Evolutionary conservation across 1,139 yeast genomes (phyloP).

Genomic region (Pichia sorboxylosa): DNA sequence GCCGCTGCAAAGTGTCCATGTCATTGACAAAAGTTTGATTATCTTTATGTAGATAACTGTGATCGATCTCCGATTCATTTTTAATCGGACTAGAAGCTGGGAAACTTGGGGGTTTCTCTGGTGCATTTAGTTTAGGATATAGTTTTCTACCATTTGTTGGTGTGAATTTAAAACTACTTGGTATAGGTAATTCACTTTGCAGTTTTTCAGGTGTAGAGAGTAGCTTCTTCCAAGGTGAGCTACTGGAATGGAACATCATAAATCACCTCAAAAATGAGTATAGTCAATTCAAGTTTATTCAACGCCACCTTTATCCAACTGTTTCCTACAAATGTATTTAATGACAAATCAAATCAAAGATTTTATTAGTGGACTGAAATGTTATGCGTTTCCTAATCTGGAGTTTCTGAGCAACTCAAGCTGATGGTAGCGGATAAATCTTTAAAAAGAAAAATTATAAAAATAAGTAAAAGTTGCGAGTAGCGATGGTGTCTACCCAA

Average conservation of each 20-base stretch:
- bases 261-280: no score
- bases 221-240: conserved; percentile 6
- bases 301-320: no score
- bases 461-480: no score
- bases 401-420: no score
- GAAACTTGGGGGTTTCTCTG: not conserved
- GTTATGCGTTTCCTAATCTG: no score
- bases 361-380: no score
- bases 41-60: conserved; percentile 20
- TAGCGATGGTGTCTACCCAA: no score
- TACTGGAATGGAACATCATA: conserved; percentile 27
- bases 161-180: conserved; percentile 19
- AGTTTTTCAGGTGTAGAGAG: conserved; percentile 7
- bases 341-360: no score
- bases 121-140: conserved; percentile 16
- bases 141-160: conserved; percentile 20
- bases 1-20: conserved; percentile 20
- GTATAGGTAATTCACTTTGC: conserved; percentile 11
- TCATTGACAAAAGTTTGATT: conserved; percentile 18
- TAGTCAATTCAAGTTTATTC: no score
- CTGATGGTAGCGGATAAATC: no score
- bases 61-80: conserved; percentile 9
- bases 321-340: no score
- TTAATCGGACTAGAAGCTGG: not conserved
- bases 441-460: no score